These are phyloP conservation scores for Syzygium malaccense DNA, from an alignment of 441 rosid species.

Conservation along the genomic window DNA sequence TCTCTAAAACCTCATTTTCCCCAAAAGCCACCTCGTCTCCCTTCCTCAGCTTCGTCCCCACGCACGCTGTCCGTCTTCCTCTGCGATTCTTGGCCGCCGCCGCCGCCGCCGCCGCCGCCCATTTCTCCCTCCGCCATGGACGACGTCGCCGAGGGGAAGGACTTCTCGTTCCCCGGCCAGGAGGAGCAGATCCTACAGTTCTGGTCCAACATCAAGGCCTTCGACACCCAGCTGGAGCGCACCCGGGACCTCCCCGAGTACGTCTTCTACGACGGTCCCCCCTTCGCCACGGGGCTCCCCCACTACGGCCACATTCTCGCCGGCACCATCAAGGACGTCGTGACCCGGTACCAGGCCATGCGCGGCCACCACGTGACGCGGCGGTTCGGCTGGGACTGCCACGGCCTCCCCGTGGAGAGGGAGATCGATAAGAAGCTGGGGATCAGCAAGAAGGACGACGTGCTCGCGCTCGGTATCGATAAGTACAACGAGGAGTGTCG, in stretches of 20 bases:
- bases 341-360: constrained; percentile 87
- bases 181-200: constrained; percentile 54
- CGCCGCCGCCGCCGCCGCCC: not conserved
- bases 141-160: constrained; percentile 85
- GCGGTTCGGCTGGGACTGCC: constrained; percentile 99
- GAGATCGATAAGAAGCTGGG: constrained; percentile 74
- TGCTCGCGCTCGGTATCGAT: constrained; percentile 72
- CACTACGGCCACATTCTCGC: constrained; percentile 97
- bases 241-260: constrained; percentile 62
- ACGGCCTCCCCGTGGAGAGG: constrained; percentile 89
- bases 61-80: not conserved
- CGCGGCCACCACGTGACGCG: constrained; percentile 91
- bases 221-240: constrained; percentile 58
- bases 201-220: constrained; percentile 71
- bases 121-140: constrained; percentile 37
- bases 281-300: constrained; percentile 95
- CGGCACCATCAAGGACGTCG: constrained; percentile 91
- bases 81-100: not conserved
- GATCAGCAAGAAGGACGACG: constrained; percentile 61
- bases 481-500: constrained; percentile 92
- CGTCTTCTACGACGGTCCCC: constrained; percentile 93
- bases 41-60: not conserved
- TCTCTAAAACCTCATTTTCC: not conserved
- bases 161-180: constrained; percentile 65
- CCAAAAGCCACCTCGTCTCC: not conserved